Percentiles rank a stretch among this genome's conserved stretches.
These are phyloP conservation scores for Murraya koenigii DNA, from an alignment of 345 rosid species.

Conservation along the genomic window DNA sequence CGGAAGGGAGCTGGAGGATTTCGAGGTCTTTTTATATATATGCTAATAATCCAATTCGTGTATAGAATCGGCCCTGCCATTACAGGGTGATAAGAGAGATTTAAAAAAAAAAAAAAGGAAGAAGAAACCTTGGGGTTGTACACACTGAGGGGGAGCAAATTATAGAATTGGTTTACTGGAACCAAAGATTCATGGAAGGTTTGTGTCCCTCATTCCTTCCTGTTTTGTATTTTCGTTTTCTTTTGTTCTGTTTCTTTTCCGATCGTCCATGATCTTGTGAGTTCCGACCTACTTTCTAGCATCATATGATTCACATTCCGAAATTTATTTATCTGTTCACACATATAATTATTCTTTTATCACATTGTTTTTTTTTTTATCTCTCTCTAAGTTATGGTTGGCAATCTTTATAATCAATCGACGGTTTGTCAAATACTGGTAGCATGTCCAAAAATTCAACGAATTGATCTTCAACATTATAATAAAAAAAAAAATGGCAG, in stretches of 20 bases:
- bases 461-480: too few species aligned
- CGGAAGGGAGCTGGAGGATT: conserved; percentile 15
- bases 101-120: not conserved
- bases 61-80: conserved; percentile 44
- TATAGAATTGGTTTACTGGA: conserved; percentile 23
- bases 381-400: too few species aligned
- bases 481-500: too few species aligned
- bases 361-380: too few species aligned
- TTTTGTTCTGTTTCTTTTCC: conserved; percentile 10
- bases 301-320: not conserved
- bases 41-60: conserved; percentile 39
- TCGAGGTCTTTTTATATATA: conserved; percentile 10
- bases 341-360: not conserved
- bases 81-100: conserved; percentile 26
- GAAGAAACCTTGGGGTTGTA: conserved; percentile 19
- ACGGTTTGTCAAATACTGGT: too few species aligned
- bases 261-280: conserved; percentile 13
- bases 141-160: conserved; percentile 31
- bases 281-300: conserved; percentile 1
- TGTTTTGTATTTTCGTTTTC: not conserved
- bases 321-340: conserved; percentile 11
- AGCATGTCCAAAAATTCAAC: too few species aligned
- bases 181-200: conserved; percentile 27
- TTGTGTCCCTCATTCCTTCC: conserved; percentile 23
- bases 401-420: too few species aligned